These are phyloP conservation scores for Conringia planisiliqua DNA, from an alignment of 345 rosid species.

Conservation along the genomic window DNA sequence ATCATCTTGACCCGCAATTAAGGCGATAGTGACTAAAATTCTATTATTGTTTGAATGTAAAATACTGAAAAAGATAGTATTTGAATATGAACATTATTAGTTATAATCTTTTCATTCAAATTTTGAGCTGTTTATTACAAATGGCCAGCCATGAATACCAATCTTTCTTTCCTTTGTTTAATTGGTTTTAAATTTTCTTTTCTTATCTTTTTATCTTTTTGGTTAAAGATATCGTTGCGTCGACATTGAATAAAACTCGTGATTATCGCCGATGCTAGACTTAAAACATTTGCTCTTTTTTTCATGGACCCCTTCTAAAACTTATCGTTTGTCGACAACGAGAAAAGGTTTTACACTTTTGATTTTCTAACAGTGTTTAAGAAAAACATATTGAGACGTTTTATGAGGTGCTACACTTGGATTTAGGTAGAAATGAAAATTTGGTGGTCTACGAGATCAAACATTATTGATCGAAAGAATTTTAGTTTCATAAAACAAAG, in stretches of 20 bases:
- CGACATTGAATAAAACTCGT: background rate
- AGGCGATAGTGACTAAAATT: background rate
- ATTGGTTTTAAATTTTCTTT: background rate
- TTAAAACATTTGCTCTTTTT: background rate
- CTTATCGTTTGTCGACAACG: too few species aligned
- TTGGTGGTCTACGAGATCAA: too few species aligned
- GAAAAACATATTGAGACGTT: too few species aligned
- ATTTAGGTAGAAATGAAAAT: too few species aligned
- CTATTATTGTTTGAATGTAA: background rate
- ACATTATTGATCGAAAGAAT: too few species aligned
- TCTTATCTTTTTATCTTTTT: too few species aligned
- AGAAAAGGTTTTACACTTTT: background rate
- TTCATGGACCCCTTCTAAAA: background rate
- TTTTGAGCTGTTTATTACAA: background rate
- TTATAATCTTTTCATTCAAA: background rate
- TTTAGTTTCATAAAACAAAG: background rate
- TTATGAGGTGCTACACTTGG: too few species aligned
- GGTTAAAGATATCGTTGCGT: background rate
- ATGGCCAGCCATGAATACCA: background rate
- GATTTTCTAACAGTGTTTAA: background rate
- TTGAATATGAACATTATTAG: background rate
- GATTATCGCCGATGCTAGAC: background rate
- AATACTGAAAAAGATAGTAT: background rate
- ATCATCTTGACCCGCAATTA: constrained; percentile 19
- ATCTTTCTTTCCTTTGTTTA: background rate